Conservation (phyloP, 164 flowering plant genomes). For the Euptelea pleiosperma region DNA sequence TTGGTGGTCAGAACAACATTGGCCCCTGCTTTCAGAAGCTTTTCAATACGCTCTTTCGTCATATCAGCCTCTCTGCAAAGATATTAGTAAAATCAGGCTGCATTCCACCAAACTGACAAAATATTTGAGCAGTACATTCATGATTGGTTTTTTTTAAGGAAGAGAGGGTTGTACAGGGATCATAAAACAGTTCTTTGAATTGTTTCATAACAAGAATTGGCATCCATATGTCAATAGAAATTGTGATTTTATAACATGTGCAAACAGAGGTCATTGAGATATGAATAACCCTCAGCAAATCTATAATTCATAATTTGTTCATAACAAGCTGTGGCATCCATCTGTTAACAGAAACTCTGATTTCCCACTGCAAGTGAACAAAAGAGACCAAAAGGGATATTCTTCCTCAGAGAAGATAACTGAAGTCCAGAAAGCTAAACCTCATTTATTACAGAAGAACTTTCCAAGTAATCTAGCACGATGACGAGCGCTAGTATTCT, state of each 20-base stretch:
- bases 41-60: conserved; percentile 94
- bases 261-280: not conserved
- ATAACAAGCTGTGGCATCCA: not conserved
- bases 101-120: not conserved
- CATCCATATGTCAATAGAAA: too few species aligned
- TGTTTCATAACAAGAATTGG: too few species aligned
- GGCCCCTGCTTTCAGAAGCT: conserved; percentile 91
- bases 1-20: conserved; percentile 93
- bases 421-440: too few species aligned
- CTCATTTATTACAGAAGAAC: too few species aligned
- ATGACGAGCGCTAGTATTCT: too few species aligned
- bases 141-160: not conserved
- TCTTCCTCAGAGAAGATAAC: too few species aligned
- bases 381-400: not conserved
- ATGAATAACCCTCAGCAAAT: not conserved
- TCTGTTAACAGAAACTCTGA: not conserved
- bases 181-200: too few species aligned
- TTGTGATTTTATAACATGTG: too few species aligned
- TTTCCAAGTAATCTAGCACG: too few species aligned
- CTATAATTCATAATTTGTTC: not conserved
- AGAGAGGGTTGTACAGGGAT: not conserved
- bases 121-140: not conserved
- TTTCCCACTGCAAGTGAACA: not conserved
- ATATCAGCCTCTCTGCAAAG: conserved; percentile 87
- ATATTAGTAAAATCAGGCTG: conserved; percentile 3